These are phyloP conservation scores for Populus simonii DNA, from an alignment of 345 rosid genomes.

Conservation along the genomic window DNA sequence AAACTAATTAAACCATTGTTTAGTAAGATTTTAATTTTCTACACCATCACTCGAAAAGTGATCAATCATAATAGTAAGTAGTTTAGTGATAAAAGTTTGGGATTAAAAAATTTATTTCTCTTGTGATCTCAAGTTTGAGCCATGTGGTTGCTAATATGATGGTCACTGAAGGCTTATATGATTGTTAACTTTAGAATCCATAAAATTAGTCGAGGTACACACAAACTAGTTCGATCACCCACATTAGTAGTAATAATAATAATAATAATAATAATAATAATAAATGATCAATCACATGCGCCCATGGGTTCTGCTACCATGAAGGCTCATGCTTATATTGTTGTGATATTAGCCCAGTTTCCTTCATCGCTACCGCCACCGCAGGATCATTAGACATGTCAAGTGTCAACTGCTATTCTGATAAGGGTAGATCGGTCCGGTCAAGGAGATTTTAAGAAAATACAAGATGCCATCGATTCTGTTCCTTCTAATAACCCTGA, in stretches of 20 bases:
- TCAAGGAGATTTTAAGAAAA: constrained; percentile 54
- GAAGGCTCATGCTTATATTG: constrained; percentile 18
- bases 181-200: too few relatives aligned
- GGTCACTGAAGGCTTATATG: too few relatives aligned
- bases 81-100: too few relatives aligned
- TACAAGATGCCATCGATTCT: constrained; percentile 72
- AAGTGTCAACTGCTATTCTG: constrained; percentile 36
- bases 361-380: constrained; percentile 24
- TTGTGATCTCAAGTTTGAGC: too few relatives aligned
- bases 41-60: constrained; percentile 21
- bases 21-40: constrained; percentile 6
- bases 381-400: constrained; percentile 21
- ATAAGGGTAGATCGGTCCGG: constrained; percentile 68
- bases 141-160: too few relatives aligned
- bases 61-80: too few relatives aligned
- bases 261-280: not conserved
- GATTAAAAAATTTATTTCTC: too few relatives aligned
- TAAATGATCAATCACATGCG: not conserved
- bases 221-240: too few relatives aligned
- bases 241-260: too few relatives aligned
- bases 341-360: constrained; percentile 20
- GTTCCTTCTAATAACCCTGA: constrained; percentile 52
- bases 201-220: too few relatives aligned
- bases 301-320: constrained; percentile 32
- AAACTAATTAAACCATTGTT: constrained; percentile 19